Conservation (phyloP, 106 monocot species). For the Alisma plantagoaquatica region DNA sequence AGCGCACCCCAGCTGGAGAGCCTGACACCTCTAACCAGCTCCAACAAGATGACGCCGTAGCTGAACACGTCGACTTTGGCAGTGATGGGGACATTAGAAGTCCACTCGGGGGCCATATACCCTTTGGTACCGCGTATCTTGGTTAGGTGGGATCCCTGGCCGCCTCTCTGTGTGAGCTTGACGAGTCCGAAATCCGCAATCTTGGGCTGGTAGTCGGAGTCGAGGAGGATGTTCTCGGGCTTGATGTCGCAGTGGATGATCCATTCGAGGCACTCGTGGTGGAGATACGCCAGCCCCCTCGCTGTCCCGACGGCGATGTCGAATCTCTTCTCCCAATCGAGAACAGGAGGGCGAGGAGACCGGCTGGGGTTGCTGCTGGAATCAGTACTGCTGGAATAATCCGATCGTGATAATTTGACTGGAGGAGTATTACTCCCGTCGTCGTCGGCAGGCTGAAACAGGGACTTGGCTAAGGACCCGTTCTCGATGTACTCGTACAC, state of each 20-base stretch:
- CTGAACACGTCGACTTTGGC: slow-evolving; percentile 18
- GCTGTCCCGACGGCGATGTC: slow-evolving; percentile 38
- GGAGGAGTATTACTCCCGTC: neutral
- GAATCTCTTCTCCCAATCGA: slow-evolving; percentile 27
- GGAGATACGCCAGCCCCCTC: slow-evolving; percentile 49
- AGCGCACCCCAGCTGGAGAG: neutral
- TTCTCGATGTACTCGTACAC: slow-evolving; percentile 53
- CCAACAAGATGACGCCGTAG: slow-evolving; percentile 11
- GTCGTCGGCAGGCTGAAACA: slow-evolving; percentile 12
- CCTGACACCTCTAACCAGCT: slow-evolving; percentile 8
- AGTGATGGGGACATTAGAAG: slow-evolving; percentile 6
- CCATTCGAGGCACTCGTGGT: slow-evolving; percentile 66
- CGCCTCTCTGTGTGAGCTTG: slow-evolving; percentile 19
- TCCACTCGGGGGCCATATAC: slow-evolving; percentile 22
- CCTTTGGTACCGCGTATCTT: slow-evolving; percentile 19
- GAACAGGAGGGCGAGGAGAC: no score
- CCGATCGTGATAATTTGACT: no score
- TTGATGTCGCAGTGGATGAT: slow-evolving; percentile 53
- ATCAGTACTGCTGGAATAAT: no score
- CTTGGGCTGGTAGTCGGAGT: slow-evolving; percentile 27
- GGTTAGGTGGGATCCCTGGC: neutral
- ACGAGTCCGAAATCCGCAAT: slow-evolving; percentile 30
- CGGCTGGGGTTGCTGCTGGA: no score
- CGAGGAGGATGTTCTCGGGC: slow-evolving; percentile 52
- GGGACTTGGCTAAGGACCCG: slow-evolving; percentile 38